phyloP scores from a whole-genome alignment of 169 alveolate genomes.

The Plasmodium cynomolgi region DNA sequence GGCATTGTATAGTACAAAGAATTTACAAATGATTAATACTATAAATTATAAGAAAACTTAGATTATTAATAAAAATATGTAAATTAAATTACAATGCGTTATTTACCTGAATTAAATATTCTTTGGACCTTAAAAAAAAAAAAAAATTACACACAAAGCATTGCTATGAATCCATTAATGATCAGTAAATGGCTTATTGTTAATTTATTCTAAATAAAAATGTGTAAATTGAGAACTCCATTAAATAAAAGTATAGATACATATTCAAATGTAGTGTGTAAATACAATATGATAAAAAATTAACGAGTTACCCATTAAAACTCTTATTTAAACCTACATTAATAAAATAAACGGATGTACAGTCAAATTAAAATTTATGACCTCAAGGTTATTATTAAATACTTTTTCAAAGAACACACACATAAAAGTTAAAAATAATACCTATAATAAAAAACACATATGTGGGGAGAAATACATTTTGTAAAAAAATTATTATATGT shows the following conservation, averaged over 20 bases:
- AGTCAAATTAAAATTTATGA: background rate
- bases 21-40: background rate
- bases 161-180: background rate
- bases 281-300: background rate
- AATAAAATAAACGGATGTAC: background rate
- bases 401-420: background rate
- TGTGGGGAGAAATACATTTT: background rate
- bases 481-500: background rate
- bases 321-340: background rate
- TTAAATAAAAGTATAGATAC: background rate
- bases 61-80: background rate
- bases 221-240: background rate
- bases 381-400: background rate
- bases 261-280: background rate
- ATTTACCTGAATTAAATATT: background rate
- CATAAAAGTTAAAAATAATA: background rate
- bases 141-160: background rate
- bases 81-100: background rate
- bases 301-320: background rate
- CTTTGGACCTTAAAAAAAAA: background rate
- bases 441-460: background rate
- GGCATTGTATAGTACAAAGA: background rate
- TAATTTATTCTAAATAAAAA: background rate
- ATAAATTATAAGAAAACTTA: no score
- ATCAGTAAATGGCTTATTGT: background rate